Percentiles rank a stretch among this genome's conserved stretches.
Evolutionary conservation across 2,329 filamentous ascomycete species (phyloP).

Genomic region (Penicillium sp.): DNA sequence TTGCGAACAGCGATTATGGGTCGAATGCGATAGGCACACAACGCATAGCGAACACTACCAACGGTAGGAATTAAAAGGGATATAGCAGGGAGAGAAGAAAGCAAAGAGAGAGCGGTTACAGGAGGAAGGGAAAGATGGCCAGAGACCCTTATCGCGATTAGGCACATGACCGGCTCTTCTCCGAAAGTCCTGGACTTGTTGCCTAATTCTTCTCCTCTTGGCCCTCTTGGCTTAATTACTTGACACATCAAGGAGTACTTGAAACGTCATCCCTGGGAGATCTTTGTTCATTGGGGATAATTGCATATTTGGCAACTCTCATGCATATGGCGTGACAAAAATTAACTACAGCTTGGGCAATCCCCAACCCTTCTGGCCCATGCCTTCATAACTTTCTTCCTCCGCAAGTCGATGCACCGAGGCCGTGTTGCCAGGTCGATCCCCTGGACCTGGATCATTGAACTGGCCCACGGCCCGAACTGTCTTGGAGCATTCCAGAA

Average conservation of each 20-base stretch:
- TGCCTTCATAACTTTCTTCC: constrained; percentile 53
- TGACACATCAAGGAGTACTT: background rate
- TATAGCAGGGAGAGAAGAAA: constrained; percentile 8
- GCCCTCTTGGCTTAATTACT: background rate
- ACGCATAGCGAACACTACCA: constrained; percentile 31
- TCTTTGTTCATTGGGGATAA: background rate
- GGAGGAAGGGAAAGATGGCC: constrained; percentile 6
- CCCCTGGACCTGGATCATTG: constrained; percentile 57
- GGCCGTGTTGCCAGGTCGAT: constrained; percentile 49
- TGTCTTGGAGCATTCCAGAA: constrained; percentile 59
- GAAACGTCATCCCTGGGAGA: constrained; percentile 1
- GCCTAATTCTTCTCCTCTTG: background rate
- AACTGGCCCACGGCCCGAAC: constrained; percentile 54
- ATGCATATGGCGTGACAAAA: constrained; percentile 4
- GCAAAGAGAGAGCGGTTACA: constrained; percentile 2
- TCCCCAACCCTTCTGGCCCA: constrained; percentile 55
- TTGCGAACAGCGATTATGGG: constrained; percentile 14
- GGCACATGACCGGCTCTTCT: constrained; percentile 5
- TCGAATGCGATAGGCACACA: constrained; percentile 16
- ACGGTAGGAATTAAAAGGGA: constrained; percentile 9
- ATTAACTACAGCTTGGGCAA: constrained; percentile 29
- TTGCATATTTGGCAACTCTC: background rate
- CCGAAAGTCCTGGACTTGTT: background rate
- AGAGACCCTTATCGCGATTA: constrained; percentile 3
- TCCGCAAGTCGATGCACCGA: constrained; percentile 45